phyloP scores from a whole-genome alignment of 495 filamentous ascomycete genomes.

The Elasticomyces elasticus region DNA sequence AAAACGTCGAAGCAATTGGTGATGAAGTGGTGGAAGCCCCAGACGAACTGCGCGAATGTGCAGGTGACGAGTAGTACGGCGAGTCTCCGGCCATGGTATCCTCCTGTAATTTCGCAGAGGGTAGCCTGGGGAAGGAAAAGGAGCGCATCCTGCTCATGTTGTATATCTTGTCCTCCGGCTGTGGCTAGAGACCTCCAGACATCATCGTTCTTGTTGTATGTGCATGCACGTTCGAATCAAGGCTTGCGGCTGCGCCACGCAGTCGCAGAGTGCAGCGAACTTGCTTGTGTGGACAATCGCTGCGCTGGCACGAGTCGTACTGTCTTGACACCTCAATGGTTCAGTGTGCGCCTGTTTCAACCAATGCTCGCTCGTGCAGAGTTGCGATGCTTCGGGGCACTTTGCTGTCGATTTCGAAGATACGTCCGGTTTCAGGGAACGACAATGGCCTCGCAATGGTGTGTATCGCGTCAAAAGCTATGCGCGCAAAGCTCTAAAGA shows the following conservation, averaged over 20 bases:
- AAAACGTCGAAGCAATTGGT: constrained; percentile 53
- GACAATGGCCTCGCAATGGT: background rate
- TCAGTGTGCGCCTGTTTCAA: background rate
- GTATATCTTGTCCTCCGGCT: background rate
- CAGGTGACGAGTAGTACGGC: constrained; percentile 1
- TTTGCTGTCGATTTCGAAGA: background rate
- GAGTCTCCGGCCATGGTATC: background rate
- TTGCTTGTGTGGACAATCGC: background rate
- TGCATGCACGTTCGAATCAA: constrained; percentile 11
- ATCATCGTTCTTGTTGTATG: background rate
- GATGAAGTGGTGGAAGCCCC: constrained; percentile 50
- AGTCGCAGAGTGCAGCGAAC: constrained; percentile 8
- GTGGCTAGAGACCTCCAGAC: constrained; percentile 1
- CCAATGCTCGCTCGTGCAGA: background rate
- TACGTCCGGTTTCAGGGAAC: background rate
- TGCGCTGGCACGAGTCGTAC: constrained; percentile 15
- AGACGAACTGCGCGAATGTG: constrained; percentile 26
- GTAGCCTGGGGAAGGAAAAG: constrained; percentile 8
- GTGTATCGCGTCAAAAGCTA: background rate
- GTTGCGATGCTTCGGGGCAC: background rate
- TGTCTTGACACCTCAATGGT: background rate
- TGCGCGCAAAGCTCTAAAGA: background rate
- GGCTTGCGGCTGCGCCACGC: constrained; percentile 7
- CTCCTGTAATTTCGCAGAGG: background rate
- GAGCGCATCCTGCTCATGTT: constrained; percentile 17